A percentile compares a stretch with the other conserved stretches of the same genome.
Conservation (phyloP, 2,329 filamentous ascomycete species). For the Cladobotryum mycophilum region DNA sequence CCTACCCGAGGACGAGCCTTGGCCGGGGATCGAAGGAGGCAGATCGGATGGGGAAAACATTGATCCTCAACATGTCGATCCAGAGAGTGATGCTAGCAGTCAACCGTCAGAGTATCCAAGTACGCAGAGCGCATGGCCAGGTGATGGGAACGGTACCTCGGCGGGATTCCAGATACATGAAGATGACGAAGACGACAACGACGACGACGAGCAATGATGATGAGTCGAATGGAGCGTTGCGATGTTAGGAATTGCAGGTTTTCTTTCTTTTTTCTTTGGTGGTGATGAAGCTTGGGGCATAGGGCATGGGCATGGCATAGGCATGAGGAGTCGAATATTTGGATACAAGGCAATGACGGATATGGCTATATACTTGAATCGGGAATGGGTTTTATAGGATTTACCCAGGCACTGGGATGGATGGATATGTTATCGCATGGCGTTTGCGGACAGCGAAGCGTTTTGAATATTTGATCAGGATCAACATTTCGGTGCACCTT, state of each 20-base stretch:
- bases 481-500: no score
- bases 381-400: background rate
- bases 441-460: background rate
- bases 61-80: constrained; percentile 30
- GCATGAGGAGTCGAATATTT: constrained; percentile 1
- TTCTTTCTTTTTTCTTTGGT: background rate
- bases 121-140: constrained; percentile 39
- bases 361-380: background rate
- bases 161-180: constrained; percentile 36
- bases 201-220: background rate
- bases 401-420: background rate
- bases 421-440: background rate
- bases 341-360: background rate
- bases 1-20: constrained; percentile 48
- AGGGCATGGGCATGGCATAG: background rate
- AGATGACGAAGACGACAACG: constrained; percentile 22
- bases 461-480: background rate
- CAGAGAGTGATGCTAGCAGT: constrained; percentile 38
- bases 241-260: no score
- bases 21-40: constrained; percentile 50
- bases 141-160: constrained; percentile 13
- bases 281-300: background rate
- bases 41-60: constrained; percentile 47
- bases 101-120: constrained; percentile 52
- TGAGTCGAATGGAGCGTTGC: background rate